Conservation (phyloP, 2,329 filamentous ascomycete genomes). For the Ceratocystis huliohia region DNA sequence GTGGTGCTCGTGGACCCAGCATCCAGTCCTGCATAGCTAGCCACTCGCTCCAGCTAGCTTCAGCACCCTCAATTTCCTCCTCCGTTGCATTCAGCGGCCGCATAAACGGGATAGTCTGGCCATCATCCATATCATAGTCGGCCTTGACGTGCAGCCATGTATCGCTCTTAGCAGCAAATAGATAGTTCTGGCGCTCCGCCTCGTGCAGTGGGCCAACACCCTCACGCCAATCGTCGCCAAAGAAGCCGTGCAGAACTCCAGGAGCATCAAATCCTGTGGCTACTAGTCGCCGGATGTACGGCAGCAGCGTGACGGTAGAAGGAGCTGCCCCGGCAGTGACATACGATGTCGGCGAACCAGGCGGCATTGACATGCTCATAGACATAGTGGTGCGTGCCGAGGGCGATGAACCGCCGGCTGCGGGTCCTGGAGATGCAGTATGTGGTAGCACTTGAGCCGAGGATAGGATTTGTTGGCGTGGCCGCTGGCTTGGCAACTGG, state of each 20-base stretch:
- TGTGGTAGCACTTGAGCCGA: conserved; percentile 26
- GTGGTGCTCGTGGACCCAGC: conserved; percentile 67
- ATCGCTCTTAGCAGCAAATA: conserved; percentile 88
- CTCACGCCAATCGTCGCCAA: conserved; percentile 78
- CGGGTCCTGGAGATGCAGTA: conserved; percentile 26
- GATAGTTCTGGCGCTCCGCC: conserved; percentile 80
- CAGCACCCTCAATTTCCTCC: conserved; percentile 69
- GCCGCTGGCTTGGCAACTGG: conserved; percentile 69
- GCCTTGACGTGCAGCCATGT: conserved; percentile 82
- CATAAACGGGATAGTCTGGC: conserved; percentile 79
- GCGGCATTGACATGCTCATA: conserved; percentile 1
- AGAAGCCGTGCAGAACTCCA: conserved; percentile 84
- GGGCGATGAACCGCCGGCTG: conserved; percentile 20
- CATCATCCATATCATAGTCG: conserved; percentile 73
- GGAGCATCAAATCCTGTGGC: conserved; percentile 84
- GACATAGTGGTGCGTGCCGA: conserved; percentile 5
- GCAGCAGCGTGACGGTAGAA: conserved; percentile 54
- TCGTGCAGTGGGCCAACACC: conserved; percentile 77
- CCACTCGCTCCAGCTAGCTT: conserved; percentile 87
- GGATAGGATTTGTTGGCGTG: conserved; percentile 24
- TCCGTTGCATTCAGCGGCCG: conserved; percentile 67
- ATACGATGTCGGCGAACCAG: conserved; percentile 17
- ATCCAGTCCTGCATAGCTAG: conserved; percentile 97
- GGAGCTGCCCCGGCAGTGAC: conserved; percentile 24
- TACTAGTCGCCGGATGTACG: conserved; percentile 80